Base-by-base conservation (phyloP, 139 green algal genomes). In the Chlamydomonas schloesseri region DNA sequence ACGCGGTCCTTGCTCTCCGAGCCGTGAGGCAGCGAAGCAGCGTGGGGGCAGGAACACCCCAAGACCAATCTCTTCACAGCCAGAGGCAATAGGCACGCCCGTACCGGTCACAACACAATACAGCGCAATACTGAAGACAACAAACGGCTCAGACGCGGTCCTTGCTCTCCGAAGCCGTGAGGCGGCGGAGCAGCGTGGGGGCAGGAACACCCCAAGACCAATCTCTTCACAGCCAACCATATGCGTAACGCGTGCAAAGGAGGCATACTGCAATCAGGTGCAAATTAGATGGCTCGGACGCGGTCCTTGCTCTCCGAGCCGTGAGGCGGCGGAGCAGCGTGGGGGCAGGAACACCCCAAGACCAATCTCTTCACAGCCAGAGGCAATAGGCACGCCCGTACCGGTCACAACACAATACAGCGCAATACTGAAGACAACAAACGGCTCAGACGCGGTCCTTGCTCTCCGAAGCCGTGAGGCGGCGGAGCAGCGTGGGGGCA, bases 291-390 rank as follows among this genome's bases (percentile, higher is more conserved):
- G 71, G 73, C 73, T 81, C 73, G 28, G 73, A 70, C 13, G 17
- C 11, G 73, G 20, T 31, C 53, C n/a, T 28, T 28, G 64, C 64
- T n/a, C 55, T 21, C 31, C 55, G 50, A 81, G 8, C 42, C 42
- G 42, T 50, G 42, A 50, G 33, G 10, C 8, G 33, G n/a, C 5
- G 33, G 31, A 34, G 55, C 28, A 33, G 36, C 15, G 17, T 36
- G 57, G 75, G 75, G 75, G 24, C 75, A 82, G 75, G 75, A 82
- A 82, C 6, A 14, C 55, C 75, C 75, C 57, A 26, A 1, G 34
- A 71, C 36, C 57, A 36, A 21, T 71, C 17, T 82, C 75, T 57
- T 82, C 75, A 82, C 34, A 72, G 75, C 75, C 75, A 82, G 34
- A 3, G n/a, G 8, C 15, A 29, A 31, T 13, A 69, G 24, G 10